Percentiles rank a stretch among this genome's conserved stretches.
phyloP scores from a whole-genome alignment of 805 yeast genomes.

The Monosporozyma aerobia region DNA sequence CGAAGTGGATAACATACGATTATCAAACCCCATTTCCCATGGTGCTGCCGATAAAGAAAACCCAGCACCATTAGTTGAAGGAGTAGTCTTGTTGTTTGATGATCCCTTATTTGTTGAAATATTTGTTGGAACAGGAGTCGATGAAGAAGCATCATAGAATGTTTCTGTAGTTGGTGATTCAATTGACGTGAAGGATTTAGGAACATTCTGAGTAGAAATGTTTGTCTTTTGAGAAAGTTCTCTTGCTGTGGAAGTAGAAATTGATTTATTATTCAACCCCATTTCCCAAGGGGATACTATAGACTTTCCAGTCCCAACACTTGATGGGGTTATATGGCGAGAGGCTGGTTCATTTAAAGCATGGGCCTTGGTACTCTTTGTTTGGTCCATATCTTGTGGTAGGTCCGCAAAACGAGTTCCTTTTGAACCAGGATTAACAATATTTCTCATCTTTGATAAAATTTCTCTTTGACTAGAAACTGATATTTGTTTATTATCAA shows the following conservation, averaged over 20 bases:
- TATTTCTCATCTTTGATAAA: background rate
- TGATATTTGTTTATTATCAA: background rate
- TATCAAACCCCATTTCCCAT: background rate
- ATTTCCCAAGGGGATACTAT: background rate
- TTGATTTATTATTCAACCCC: background rate
- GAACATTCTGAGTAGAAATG: background rate
- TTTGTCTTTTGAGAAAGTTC: background rate
- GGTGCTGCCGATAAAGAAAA: background rate
- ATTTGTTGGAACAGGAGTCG: background rate
- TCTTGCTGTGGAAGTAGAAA: background rate
- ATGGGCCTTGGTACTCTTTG: background rate
- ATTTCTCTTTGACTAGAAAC: conserved; percentile 2
- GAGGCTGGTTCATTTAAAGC: background rate
- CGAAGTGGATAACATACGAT: background rate
- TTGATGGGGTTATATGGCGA: background rate
- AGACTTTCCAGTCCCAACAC: background rate
- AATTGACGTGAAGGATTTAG: background rate
- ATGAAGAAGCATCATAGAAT: background rate
- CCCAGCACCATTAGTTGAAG: background rate
- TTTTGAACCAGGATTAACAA: background rate
- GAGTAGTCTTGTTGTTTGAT: background rate
- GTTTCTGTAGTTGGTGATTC: background rate
- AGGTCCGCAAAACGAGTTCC: background rate
- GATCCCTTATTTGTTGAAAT: conserved; percentile 9
- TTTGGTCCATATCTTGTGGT: background rate